Percentiles rank a stretch among this genome's conserved stretches.
Evolutionary conservation across 2,329 filamentous ascomycete genomes (phyloP).

Genomic region (Chalara sp.): DNA sequence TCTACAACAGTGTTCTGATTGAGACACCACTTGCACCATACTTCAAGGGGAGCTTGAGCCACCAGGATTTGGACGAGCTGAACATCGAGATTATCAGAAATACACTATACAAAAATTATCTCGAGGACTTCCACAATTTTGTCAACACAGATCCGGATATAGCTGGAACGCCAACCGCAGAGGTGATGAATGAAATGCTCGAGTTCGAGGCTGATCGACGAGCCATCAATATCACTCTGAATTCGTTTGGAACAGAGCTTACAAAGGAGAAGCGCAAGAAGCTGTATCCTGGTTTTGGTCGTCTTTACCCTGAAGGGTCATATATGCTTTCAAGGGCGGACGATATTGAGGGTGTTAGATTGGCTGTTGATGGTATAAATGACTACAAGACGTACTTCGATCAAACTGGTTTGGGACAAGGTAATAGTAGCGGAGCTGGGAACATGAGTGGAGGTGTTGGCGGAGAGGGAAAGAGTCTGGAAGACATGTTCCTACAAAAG

Average conservation of each 20-base stretch:
- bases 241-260: conserved; percentile 95
- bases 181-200: conserved; percentile 92
- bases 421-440: conserved; percentile 65
- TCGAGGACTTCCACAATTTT: conserved; percentile 95
- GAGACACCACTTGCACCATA: conserved; percentile 94
- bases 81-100: conserved; percentile 99
- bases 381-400: conserved; percentile 98
- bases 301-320: conserved; percentile 87
- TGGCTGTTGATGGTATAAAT: conserved; percentile 85
- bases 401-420: conserved; percentile 72
- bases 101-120: conserved; percentile 98
- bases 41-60: conserved; percentile 94
- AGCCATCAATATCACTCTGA: conserved; percentile 98
- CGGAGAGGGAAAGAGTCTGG: conserved; percentile 79
- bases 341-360: conserved; percentile 85
- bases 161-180: conserved; percentile 78
- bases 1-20: conserved; percentile 96
- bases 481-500: conserved; percentile 98
- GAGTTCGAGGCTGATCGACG: conserved; percentile 95
- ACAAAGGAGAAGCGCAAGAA: conserved; percentile 92
- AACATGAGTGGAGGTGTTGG: conserved; percentile 80
- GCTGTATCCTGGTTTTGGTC: conserved; percentile 88
- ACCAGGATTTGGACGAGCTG: conserved; percentile 94
- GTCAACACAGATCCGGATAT: conserved; percentile 86
- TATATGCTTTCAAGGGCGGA: conserved; percentile 93